Percentiles rank a stretch among this genome's conserved stretches.
phyloP scores from a whole-genome alignment of 768 basidiomycete genomes.

The Hygrophorus russula region DNA sequence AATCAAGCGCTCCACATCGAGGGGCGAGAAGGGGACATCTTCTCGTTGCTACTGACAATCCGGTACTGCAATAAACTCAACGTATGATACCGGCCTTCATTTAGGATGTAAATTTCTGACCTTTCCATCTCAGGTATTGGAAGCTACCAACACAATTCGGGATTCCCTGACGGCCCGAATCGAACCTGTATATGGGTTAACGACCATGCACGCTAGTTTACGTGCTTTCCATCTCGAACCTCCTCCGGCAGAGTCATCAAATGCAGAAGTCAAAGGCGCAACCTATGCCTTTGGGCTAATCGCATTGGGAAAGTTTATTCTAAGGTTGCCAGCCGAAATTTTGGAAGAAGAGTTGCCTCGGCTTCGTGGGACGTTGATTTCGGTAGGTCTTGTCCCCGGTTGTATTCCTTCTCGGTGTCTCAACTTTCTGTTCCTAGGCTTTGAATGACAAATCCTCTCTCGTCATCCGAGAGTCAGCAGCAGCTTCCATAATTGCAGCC shows the following conservation, averaged over 20 bases:
- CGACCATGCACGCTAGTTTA: constrained; percentile 68
- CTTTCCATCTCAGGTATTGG: constrained; percentile 46
- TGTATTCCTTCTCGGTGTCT: not conserved
- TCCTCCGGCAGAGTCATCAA: constrained; percentile 25
- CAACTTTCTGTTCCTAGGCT: constrained; percentile 29
- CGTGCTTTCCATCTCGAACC: constrained; percentile 51
- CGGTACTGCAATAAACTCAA: constrained; percentile 63
- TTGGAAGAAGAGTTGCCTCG: constrained; percentile 83
- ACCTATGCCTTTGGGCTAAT: constrained; percentile 78
- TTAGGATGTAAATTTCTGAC: constrained; percentile 3
- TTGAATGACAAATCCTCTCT: constrained; percentile 62
- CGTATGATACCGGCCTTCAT: constrained; percentile 29
- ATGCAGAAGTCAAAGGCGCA: constrained; percentile 44
- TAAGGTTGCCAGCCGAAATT: constrained; percentile 72
- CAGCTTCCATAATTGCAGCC: constrained; percentile 72
- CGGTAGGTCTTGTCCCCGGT: constrained; percentile 30
- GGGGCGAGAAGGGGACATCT: constrained; percentile 69
- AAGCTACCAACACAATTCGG: constrained; percentile 74
- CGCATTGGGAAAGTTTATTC: constrained; percentile 72
- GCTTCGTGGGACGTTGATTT: constrained; percentile 56
- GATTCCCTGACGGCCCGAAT: constrained; percentile 60
- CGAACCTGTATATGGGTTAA: constrained; percentile 78
- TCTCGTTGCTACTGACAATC: constrained; percentile 56
- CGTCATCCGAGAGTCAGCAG: constrained; percentile 77
- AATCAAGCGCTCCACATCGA: constrained; percentile 65